phyloP scores from a whole-genome alignment of 208 protist genomes.

The Crithidia bombi region DNA sequence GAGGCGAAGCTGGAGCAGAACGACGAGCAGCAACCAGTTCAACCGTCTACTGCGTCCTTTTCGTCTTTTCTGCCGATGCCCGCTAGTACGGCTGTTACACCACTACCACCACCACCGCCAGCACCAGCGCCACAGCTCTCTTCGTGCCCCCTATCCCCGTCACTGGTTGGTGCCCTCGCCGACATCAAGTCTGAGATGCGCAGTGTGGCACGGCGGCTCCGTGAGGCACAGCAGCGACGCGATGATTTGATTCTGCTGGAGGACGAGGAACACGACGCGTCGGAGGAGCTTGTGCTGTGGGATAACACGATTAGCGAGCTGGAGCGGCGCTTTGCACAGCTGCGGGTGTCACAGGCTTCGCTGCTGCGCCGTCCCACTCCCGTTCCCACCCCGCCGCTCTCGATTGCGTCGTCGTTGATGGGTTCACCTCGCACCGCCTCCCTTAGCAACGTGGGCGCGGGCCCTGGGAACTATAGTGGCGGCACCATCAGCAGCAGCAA shows the following conservation, averaged over 20 bases:
- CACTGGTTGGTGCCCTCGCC: slow-evolving; percentile 21
- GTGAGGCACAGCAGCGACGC: slow-evolving; percentile 53
- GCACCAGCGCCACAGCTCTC: not conserved
- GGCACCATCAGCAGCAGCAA: not conserved
- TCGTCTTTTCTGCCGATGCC: not conserved
- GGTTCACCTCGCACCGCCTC: slow-evolving; percentile 32
- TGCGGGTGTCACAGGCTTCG: slow-evolving; percentile 50
- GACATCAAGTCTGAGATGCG: slow-evolving; percentile 61
- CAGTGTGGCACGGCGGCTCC: slow-evolving; percentile 46
- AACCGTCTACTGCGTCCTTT: not conserved
- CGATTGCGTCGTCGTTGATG: slow-evolving; percentile 29
- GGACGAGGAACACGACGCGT: slow-evolving; percentile 72
- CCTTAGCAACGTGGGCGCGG: not conserved
- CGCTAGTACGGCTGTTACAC: not conserved
- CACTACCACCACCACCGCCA: slow-evolving; percentile 1
- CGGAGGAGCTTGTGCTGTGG: slow-evolving; percentile 34
- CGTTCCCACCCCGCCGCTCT: slow-evolving; percentile 26
- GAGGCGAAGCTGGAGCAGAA: not conserved
- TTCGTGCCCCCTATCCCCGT: slow-evolving; percentile 5
- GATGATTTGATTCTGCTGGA: slow-evolving; percentile 76
- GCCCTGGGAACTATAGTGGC: slow-evolving; percentile 7
- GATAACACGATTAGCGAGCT: slow-evolving; percentile 52
- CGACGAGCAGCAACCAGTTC: not conserved
- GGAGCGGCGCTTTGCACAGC: slow-evolving; percentile 49
- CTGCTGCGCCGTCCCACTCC: slow-evolving; percentile 49